A percentile compares a stretch with the other conserved stretches of the same genome.
Conservation (phyloP, 129 eudicot species). For the Pulicaria dysenterica region DNA sequence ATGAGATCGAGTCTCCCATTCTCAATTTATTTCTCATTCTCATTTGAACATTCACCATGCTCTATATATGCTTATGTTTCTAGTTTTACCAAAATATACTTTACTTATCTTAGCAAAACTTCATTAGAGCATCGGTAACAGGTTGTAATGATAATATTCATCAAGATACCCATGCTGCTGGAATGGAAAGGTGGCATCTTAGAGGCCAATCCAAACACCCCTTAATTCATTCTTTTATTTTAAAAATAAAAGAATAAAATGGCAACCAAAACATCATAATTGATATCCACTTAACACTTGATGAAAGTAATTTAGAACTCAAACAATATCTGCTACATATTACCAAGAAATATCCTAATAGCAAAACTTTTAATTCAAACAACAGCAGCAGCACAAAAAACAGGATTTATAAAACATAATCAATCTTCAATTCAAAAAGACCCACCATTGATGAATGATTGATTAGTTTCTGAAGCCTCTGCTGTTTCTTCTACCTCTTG, state of each 20-base stretch:
- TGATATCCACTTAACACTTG: neutral
- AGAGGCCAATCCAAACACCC: too few relatives aligned
- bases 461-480: constrained; percentile 62
- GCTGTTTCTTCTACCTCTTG: constrained; percentile 79
- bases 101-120: too few relatives aligned
- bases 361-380: constrained; percentile 24
- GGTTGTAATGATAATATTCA: too few relatives aligned
- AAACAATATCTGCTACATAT: constrained; percentile 23
- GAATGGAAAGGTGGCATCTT: too few relatives aligned
- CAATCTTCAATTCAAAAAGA: neutral
- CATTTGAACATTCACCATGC: too few relatives aligned
- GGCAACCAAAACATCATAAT: constrained; percentile 1
- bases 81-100: too few relatives aligned
- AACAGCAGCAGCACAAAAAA: constrained; percentile 24
- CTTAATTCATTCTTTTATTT: neutral
- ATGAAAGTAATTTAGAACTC: constrained; percentile 6
- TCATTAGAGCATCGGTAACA: too few relatives aligned
- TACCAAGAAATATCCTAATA: constrained; percentile 12
- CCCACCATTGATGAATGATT: constrained; percentile 17
- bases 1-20: too few relatives aligned
- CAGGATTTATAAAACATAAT: neutral
- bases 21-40: too few relatives aligned
- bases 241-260: neutral
- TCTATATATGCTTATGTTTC: too few relatives aligned
- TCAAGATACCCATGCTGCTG: too few relatives aligned